Percentiles rank a stretch among this genome's conserved stretches.
phyloP scores from a whole-genome alignment of 306 rosid species.

The Castanospermum australe region DNA sequence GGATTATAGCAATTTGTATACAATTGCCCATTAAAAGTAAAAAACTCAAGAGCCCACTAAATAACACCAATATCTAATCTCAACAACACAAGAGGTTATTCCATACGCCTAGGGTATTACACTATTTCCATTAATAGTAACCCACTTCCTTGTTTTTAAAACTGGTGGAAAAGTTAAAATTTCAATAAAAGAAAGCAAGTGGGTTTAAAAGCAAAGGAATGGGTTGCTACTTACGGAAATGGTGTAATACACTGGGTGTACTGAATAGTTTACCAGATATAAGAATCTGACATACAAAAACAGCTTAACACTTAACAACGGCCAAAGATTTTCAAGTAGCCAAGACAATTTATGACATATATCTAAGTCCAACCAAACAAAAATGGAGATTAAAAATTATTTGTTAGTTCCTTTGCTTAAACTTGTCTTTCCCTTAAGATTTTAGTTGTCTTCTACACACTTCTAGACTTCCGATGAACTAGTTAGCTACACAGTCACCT shows the following conservation, averaged over 20 bases:
- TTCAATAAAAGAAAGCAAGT: neutral
- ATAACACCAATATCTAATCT: no score
- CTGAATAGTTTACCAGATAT: neutral
- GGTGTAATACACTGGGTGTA: neutral
- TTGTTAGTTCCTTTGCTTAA: neutral
- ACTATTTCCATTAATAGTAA: no score
- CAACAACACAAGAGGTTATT: no score
- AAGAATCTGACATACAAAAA: neutral
- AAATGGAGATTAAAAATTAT: neutral
- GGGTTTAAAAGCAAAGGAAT: neutral
- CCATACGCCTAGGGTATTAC: no score
- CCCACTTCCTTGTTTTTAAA: no score
- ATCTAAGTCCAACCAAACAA: neutral
- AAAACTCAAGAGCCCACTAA: no score
- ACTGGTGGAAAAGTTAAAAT: no score
- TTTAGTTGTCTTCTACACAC: neutral
- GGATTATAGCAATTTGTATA: no score
- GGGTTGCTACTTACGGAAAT: no score
- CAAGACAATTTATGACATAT: neutral
- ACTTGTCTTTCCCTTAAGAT: neutral
- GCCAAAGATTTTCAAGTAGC: neutral
- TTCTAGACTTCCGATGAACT: neutral
- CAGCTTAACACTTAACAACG: neutral
- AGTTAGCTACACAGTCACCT: neutral
- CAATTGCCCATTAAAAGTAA: no score